Evolutionary conservation across 1,284 basidiomycete species (phyloP).

Genomic region (Hypsizygus ulmarius): DNA sequence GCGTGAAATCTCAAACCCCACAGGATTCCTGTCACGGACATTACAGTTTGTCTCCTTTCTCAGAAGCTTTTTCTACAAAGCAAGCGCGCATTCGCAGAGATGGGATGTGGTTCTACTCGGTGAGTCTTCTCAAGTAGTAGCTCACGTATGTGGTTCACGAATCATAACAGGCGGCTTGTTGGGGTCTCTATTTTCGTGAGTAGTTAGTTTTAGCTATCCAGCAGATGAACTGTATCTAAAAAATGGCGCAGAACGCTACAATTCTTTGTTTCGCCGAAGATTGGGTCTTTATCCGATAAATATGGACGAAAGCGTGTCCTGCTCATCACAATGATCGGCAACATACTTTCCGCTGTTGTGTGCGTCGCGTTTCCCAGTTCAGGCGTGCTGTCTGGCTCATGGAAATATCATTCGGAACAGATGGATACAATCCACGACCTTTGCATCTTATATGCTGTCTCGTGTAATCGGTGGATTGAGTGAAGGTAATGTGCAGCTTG

Average conservation of each 20-base stretch:
- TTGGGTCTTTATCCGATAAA: constrained; percentile 80
- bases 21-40: constrained; percentile 69
- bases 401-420: constrained; percentile 33
- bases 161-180: constrained; percentile 67
- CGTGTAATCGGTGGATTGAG: constrained; percentile 86
- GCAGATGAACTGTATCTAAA: background rate
- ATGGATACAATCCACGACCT: constrained; percentile 86
- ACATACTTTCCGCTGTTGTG: constrained; percentile 81
- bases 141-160: constrained; percentile 1
- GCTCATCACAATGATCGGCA: constrained; percentile 86
- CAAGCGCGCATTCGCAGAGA: constrained; percentile 60
- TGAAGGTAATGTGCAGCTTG: constrained; percentile 84
- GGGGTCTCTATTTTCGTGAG: constrained; percentile 88
- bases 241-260: constrained; percentile 65
- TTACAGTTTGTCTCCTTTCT: constrained; percentile 61
- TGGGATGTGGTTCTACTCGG: constrained; percentile 86
- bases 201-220: constrained; percentile 18
- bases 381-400: constrained; percentile 1
- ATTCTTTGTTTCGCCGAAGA: constrained; percentile 81
- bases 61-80: constrained; percentile 59
- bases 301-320: constrained; percentile 83
- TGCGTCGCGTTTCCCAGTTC: constrained; percentile 37
- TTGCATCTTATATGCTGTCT: constrained; percentile 85
- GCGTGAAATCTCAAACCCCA: constrained; percentile 68
- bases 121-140: constrained; percentile 22